phyloP scores from a whole-genome alignment of 768 basidiomycete species.

The Guyanaporus albipodus region DNA sequence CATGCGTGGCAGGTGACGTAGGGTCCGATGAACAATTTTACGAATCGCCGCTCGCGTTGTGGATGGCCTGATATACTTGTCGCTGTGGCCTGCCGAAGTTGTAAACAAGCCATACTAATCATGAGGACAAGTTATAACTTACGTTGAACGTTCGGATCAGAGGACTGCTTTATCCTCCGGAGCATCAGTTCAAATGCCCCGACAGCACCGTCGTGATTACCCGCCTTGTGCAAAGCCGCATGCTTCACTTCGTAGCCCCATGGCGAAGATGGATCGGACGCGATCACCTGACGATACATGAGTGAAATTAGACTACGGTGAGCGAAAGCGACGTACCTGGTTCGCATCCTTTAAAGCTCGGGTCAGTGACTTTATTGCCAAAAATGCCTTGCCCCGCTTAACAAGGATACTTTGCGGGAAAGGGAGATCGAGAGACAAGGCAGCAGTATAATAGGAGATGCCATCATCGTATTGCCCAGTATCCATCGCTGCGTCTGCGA shows the following conservation, averaged over 20 bases:
- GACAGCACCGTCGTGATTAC: not conserved
- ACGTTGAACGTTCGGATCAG: not conserved
- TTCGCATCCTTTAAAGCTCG: constrained; percentile 3
- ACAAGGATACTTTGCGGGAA: not conserved
- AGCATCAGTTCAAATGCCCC: constrained; percentile 2
- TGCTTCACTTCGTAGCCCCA: constrained; percentile 2
- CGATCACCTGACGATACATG: no score
- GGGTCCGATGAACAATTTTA: not conserved
- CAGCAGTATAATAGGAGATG: not conserved
- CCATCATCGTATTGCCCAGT: not conserved
- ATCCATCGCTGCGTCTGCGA: not conserved
- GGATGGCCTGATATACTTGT: not conserved
- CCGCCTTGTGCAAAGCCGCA: not conserved
- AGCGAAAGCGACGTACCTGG: no score
- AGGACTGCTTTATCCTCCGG: not conserved
- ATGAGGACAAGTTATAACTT: no score
- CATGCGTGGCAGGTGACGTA: not conserved
- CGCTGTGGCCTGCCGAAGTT: no score
- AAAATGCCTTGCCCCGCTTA: constrained; percentile 1
- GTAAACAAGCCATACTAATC: no score
- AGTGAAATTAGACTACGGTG: no score
- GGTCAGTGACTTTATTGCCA: not conserved
- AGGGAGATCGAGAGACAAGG: not conserved
- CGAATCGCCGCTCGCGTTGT: not conserved
- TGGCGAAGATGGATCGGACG: not conserved